Evolutionary conservation across 179 eudicot genomes (phyloP).

Genomic region (Beta corolliflora): DNA sequence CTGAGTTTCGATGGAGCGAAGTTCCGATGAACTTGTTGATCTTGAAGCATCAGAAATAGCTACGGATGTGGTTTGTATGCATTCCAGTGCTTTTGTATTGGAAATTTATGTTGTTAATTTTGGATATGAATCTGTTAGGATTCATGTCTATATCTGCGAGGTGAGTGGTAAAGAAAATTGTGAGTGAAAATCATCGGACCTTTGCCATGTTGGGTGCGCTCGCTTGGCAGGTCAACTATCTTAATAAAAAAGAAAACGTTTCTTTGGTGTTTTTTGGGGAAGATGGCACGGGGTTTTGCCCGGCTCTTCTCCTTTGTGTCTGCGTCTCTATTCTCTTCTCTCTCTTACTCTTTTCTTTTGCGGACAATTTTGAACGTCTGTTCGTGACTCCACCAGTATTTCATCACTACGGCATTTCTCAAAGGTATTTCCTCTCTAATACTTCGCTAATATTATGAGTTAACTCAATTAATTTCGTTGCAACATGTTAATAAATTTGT

Average conservation of each 20-base stretch:
- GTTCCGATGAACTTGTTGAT: too few species aligned
- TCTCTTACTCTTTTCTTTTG: too few species aligned
- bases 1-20: too few species aligned
- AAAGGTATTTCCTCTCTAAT: too few species aligned
- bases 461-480: too few species aligned
- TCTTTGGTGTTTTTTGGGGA: constrained; percentile 27
- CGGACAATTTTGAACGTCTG: background rate
- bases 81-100: background rate
- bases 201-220: constrained; percentile 50
- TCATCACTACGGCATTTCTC: too few species aligned
- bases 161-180: background rate
- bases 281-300: constrained; percentile 40
- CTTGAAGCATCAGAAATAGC: background rate
- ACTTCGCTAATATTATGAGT: too few species aligned
- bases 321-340: background rate
- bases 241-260: constrained; percentile 24
- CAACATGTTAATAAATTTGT: too few species aligned
- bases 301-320: constrained; percentile 30
- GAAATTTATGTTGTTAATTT: background rate
- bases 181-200: constrained; percentile 31
- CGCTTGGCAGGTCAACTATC: constrained; percentile 41
- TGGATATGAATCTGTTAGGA: constrained; percentile 4
- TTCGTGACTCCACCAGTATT: too few species aligned
- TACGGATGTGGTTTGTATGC: background rate
- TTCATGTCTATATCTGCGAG: background rate